These are phyloP conservation scores for Leishmania tarentolae DNA, from an alignment of 208 protist genomes.

Conservation along the genomic window DNA sequence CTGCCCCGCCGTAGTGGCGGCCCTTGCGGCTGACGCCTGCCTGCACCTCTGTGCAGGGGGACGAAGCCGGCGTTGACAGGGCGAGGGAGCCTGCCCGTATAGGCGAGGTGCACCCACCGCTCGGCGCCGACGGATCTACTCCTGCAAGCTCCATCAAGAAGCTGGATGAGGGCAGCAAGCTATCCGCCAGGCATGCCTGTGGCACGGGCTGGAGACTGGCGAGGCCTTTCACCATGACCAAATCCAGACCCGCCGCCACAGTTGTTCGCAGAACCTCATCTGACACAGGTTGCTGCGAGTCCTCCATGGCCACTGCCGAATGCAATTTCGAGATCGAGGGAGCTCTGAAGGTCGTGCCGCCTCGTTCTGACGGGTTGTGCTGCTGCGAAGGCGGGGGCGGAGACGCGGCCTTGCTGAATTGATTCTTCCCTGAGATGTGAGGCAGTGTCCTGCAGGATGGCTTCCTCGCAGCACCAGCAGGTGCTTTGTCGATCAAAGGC, in stretches of 20 bases:
- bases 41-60: background rate
- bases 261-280: slow-evolving; percentile 28
- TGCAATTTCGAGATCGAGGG: background rate
- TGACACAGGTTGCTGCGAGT: background rate
- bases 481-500: background rate
- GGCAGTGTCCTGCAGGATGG: background rate
- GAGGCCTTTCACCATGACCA: slow-evolving; percentile 52
- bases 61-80: background rate
- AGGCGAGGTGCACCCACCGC: background rate
- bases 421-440: background rate
- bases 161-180: slow-evolving; percentile 24
- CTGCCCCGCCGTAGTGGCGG: background rate
- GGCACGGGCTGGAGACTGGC: slow-evolving; percentile 28
- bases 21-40: slow-evolving; percentile 4
- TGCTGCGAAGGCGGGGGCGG: background rate
- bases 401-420: background rate
- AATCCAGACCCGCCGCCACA: slow-evolving; percentile 40
- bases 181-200: slow-evolving; percentile 27
- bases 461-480: background rate
- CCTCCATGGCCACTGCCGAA: background rate
- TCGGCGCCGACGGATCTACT: background rate
- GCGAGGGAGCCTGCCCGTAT: background rate
- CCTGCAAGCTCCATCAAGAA: slow-evolving; percentile 26
- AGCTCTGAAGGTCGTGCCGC: background rate
- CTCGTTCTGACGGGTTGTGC: background rate